These are phyloP conservation scores for Amanita inopinata DNA, from an alignment of 768 basidiomycete genomes.

Conservation along the genomic window DNA sequence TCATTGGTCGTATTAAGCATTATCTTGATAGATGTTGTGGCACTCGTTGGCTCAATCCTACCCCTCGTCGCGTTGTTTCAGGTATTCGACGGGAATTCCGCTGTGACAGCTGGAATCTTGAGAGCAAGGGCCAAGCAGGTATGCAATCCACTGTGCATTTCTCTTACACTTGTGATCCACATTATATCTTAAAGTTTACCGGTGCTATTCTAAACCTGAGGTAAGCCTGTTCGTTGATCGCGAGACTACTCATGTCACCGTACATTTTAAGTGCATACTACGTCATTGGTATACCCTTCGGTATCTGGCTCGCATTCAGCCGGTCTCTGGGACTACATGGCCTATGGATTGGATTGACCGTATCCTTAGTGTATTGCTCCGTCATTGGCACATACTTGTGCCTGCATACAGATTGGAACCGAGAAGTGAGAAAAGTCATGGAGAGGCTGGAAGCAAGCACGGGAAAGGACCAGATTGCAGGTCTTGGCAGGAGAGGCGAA, in stretches of 20 bases:
- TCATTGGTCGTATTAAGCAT: slow-evolving; percentile 1
- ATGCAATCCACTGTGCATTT: slow-evolving; percentile 10
- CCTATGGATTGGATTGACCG: slow-evolving; percentile 77
- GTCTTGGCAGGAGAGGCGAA: too few species aligned
- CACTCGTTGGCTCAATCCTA: slow-evolving; percentile 56
- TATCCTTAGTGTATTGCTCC: slow-evolving; percentile 51
- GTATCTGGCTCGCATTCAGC: slow-evolving; percentile 67
- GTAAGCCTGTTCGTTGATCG: slow-evolving; percentile 26
- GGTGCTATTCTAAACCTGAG: slow-evolving; percentile 77
- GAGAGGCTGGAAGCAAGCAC: slow-evolving; percentile 40
- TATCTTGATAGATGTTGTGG: slow-evolving; percentile 37
- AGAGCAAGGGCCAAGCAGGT: slow-evolving; percentile 77
- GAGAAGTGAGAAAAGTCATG: slow-evolving; percentile 54
- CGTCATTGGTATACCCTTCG: slow-evolving; percentile 74
- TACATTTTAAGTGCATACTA: slow-evolving; percentile 57
- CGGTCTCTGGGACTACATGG: slow-evolving; percentile 51
- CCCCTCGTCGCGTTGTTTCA: slow-evolving; percentile 76
- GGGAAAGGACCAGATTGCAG: too few species aligned
- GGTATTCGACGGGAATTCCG: slow-evolving; percentile 71
- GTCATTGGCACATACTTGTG: slow-evolving; percentile 44
- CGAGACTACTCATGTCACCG: background rate
- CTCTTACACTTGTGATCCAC: slow-evolving; percentile 1
- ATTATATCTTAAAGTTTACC: slow-evolving; percentile 26
- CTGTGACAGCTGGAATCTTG: slow-evolving; percentile 67
- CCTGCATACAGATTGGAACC: slow-evolving; percentile 56